Base-by-base conservation (phyloP, 345 rosid genomes). In the Cardamine occulta region DNA sequence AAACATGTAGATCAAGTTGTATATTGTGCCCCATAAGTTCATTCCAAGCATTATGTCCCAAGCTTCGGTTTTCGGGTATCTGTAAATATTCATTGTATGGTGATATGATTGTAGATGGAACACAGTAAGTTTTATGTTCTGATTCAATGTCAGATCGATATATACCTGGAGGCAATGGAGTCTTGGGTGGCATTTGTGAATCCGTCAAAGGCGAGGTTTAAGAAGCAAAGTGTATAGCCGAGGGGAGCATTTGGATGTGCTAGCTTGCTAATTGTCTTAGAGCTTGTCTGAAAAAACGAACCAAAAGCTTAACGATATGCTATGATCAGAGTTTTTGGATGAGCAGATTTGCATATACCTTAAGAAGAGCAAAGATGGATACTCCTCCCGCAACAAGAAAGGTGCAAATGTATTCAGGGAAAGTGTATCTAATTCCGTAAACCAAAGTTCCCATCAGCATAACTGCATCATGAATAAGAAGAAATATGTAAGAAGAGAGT, bases 11-110 rank as follows among this genome's bases (percentile, higher is more conserved):
- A 92, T 51, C 76, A 89, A 42, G 83, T 89, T 95, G 89, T 95
- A 90, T 60, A 92, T 82, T 69, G 98, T 92, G 0, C 97, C 96
- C 98, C 99, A 92, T 70, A 92, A 67, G 67, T 92, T 95, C 98
- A 95, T 95, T 67, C 97, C 98, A 74, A 95, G 53, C 99, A 95
- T 95, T 75, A 95, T 90, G 59, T 88, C 91, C 98, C 98, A 92
- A 8, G 98, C 97, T 72, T 84, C 84, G 1, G 97, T 95, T 83
- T 89, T 87, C 13, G 93, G 93, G 70, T 88, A 92, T 84, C 96
- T 92, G 82, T 60, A n/a, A 42, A 18, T 7, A 1, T 7, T 5
- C 12, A 7, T 47, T 2, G 44, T 55, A 14, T 29, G 45, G 34
- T 53, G 8, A 40, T 29, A 10, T 28, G 18, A 34, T 34, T 18